Percentiles rank a stretch among this genome's conserved stretches.
phyloP scores from a whole-genome alignment of 352 stramenopile species.

The Lagenidium sp. region DNA sequence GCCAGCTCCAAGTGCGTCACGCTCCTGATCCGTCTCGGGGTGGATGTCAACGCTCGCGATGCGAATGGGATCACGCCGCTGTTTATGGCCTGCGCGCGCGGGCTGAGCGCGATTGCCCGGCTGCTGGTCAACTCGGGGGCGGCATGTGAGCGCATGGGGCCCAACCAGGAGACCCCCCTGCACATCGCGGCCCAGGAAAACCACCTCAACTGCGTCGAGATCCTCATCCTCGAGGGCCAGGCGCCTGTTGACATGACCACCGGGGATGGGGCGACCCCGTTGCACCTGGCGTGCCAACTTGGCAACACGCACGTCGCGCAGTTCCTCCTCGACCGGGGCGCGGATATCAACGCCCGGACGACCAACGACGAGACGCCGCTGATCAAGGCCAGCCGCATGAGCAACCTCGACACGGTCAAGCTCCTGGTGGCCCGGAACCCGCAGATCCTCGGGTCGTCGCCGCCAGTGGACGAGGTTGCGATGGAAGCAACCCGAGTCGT shows the following conservation, averaged over 20 bases:
- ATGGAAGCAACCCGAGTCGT: neutral
- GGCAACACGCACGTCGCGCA: conserved; percentile 63
- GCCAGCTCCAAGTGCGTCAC: conserved; percentile 40
- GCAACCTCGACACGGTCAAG: conserved; percentile 69
- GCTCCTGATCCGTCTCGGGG: conserved; percentile 48
- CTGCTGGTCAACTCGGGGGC: conserved; percentile 50
- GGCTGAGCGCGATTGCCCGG: conserved; percentile 47
- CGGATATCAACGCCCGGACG: conserved; percentile 56
- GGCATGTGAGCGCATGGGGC: conserved; percentile 39
- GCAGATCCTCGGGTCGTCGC: conserved; percentile 8
- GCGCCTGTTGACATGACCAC: conserved; percentile 49
- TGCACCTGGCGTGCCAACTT: conserved; percentile 71
- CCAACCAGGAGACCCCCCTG: conserved; percentile 63
- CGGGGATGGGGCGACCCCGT: conserved; percentile 48
- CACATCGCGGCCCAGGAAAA: conserved; percentile 81
- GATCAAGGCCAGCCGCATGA: conserved; percentile 78
- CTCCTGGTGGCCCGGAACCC: conserved; percentile 49
- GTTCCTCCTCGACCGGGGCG: conserved; percentile 58
- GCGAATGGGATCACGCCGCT: conserved; percentile 55
- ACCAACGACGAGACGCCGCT: conserved; percentile 55
- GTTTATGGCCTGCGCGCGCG: conserved; percentile 70
- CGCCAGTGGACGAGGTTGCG: neutral
- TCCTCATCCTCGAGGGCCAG: conserved; percentile 38
- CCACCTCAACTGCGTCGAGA: conserved; percentile 53
- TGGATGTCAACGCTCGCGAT: conserved; percentile 57